phyloP scores from a whole-genome alignment of 257 asterid genomes.

The Lithospermum erythrorhizon region DNA sequence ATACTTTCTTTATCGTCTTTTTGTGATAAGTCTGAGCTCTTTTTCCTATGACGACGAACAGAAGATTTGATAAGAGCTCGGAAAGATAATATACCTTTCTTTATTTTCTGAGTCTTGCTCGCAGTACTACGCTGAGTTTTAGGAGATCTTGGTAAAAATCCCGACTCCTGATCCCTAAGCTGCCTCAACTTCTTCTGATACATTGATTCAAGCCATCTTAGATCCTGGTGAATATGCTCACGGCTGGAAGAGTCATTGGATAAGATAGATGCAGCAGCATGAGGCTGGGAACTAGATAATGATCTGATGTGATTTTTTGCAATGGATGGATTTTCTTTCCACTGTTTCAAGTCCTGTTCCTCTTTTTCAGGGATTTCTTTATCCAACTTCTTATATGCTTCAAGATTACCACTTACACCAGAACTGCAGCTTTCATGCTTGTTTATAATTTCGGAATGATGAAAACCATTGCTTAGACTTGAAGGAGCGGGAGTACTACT shows the following conservation, averaged over 20 bases:
- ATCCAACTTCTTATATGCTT: slow-evolving; percentile 2
- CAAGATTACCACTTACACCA: slow-evolving; percentile 1
- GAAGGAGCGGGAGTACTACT: slow-evolving; percentile 18
- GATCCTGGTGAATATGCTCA: slow-evolving; percentile 36
- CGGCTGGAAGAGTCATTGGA: slow-evolving; percentile 12
- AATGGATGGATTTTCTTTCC: background rate
- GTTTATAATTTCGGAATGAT: slow-evolving; percentile 26
- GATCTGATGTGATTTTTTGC: slow-evolving; percentile 7
- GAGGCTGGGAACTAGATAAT: slow-evolving; percentile 15
- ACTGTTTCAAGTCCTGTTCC: background rate
- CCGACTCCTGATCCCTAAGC: slow-evolving; percentile 31
- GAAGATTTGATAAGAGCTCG: background rate
- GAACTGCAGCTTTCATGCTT: slow-evolving; percentile 25
- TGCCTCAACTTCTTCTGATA: slow-evolving; percentile 48
- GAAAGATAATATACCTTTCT: background rate
- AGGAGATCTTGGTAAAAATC: slow-evolving; percentile 18
- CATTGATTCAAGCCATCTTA: slow-evolving; percentile 69
- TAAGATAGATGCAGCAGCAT: slow-evolving; percentile 6
- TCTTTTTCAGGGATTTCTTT: background rate
- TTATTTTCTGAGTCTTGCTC: background rate
- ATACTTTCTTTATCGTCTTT: background rate
- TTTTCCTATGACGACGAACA: background rate
- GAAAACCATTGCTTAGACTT: slow-evolving; percentile 26
- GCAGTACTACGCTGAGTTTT: background rate
- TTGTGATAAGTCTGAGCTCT: background rate